Evolutionary conservation across 2,329 filamentous ascomycete genomes (phyloP).

Genomic region (Epichloe glyceriae): DNA sequence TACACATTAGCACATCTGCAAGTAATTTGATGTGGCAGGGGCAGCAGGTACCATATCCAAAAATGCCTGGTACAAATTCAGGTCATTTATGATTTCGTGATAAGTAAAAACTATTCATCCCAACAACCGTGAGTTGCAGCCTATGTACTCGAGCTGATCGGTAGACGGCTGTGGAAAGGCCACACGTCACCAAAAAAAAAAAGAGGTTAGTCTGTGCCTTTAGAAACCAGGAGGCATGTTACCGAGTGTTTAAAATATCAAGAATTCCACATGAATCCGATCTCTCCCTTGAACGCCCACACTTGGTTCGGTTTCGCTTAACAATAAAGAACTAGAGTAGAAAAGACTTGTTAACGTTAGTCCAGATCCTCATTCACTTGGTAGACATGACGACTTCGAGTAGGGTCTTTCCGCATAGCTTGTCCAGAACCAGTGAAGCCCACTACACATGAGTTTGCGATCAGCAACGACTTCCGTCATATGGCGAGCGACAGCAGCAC

Average conservation of each 20-base stretch:
- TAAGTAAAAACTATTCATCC: background rate
- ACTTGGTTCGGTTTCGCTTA: conserved; percentile 1
- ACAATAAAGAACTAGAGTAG: background rate
- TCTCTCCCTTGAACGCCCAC: conserved; percentile 10
- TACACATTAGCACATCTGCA: conserved; percentile 3
- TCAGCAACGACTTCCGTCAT: conserved; percentile 9
- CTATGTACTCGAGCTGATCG: conserved; percentile 6
- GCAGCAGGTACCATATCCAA: conserved; percentile 4
- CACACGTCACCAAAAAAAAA: conserved; percentile 9
- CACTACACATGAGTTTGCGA: conserved; percentile 39
- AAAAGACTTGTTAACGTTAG: conserved; percentile 24
- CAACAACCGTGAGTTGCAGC: background rate
- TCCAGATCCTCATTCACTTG: conserved; percentile 64
- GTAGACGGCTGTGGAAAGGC: background rate
- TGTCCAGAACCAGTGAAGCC: conserved; percentile 94
- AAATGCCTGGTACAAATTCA: background rate
- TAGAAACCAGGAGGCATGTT: conserved; percentile 19
- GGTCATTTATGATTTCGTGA: background rate
- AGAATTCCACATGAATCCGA: conserved; percentile 12
- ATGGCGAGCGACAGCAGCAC: conserved; percentile 10
- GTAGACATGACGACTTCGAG: conserved; percentile 73
- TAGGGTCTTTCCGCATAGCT: conserved; percentile 84
- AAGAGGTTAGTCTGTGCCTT: conserved; percentile 30
- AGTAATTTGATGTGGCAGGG: background rate
- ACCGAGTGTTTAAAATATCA: conserved; percentile 18